A percentile compares a stretch with the other conserved stretches of the same genome.
Evolutionary conservation across 306 rosid species (phyloP).

Genomic region (Quercus rubra): DNA sequence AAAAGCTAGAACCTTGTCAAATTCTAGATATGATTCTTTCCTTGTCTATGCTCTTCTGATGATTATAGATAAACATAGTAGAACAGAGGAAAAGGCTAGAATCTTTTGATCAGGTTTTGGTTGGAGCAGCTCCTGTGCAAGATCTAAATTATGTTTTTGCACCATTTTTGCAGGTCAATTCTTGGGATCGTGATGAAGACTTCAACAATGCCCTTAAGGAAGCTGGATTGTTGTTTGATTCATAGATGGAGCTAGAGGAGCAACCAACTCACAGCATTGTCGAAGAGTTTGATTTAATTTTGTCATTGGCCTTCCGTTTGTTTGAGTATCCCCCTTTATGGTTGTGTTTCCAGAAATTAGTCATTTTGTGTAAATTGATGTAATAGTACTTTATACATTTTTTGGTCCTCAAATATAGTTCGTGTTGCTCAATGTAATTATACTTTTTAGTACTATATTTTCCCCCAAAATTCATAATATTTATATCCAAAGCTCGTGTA

Average conservation of each 20-base stretch:
- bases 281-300: neutral
- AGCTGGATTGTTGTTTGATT: constrained; percentile 47
- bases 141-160: neutral
- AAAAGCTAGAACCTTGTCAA: no score
- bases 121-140: neutral
- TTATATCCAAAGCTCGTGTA: no score
- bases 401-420: neutral
- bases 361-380: neutral
- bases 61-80: no score
- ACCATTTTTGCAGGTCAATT: constrained; percentile 17
- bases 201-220: constrained; percentile 53
- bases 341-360: neutral
- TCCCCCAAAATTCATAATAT: no score
- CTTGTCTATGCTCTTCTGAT: no score
- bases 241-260: neutral
- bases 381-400: neutral
- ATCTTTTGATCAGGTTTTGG: neutral
- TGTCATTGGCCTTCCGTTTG: no score
- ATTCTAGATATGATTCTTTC: no score
- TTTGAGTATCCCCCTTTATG: no score
- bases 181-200: constrained; percentile 36
- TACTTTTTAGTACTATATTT: neutral
- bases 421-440: neutral
- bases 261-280: neutral
- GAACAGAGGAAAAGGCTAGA: no score